Evolutionary conservation across 2,329 filamentous ascomycete genomes (phyloP).

Genomic region (Colletotrichum sp.): DNA sequence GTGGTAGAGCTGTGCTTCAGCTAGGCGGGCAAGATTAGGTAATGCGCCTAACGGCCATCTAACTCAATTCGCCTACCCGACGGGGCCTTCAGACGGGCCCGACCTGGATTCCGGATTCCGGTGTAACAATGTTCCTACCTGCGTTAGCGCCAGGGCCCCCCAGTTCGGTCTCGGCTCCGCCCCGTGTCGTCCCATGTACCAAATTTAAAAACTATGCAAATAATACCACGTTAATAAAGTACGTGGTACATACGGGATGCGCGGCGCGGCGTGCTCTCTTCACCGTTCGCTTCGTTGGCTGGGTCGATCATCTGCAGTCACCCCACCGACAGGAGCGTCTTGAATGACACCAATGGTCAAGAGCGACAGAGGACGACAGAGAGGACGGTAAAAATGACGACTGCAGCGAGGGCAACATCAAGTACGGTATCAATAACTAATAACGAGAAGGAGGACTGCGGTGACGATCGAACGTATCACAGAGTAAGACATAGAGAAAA

Average conservation of each 20-base stretch:
- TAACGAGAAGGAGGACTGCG: rapidly evolving
- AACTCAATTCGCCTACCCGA: background rate
- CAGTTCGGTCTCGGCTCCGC: conserved; percentile 7
- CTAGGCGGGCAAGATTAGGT: background rate
- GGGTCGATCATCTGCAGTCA: conserved; percentile 15
- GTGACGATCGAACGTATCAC: background rate
- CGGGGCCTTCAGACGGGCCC: background rate
- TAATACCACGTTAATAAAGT: background rate
- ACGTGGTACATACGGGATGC: background rate
- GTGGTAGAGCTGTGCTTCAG: background rate
- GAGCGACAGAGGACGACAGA: background rate
- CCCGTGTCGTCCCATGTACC: background rate
- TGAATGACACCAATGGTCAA: background rate
- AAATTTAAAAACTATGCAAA: conserved; percentile 15
- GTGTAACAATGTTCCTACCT: background rate
- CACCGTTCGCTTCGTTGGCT: conserved; percentile 6
- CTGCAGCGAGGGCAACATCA: background rate
- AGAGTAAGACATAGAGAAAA: background rate
- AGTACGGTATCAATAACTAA: background rate
- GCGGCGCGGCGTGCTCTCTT: conserved; percentile 1
- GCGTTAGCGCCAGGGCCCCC: background rate
- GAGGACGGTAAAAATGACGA: background rate
- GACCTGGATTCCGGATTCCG: background rate
- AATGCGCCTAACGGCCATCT: background rate
- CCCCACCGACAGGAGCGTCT: background rate